Evolutionary conservation across 495 filamentous ascomycete species (phyloP).

Genomic region (Penicillium pancosmium): DNA sequence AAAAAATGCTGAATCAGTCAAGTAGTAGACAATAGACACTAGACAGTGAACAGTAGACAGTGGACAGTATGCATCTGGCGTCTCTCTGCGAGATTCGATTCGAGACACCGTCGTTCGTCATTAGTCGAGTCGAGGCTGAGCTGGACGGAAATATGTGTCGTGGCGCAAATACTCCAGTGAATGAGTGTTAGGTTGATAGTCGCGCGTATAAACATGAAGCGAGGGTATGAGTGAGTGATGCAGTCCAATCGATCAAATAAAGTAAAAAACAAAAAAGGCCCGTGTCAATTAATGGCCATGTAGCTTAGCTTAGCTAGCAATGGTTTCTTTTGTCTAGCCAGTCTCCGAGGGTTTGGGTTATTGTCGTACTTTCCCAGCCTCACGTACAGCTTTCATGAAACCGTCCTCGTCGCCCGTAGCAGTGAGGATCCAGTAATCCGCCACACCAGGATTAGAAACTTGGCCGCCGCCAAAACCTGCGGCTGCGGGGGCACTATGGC

Average conservation of each 20-base stretch:
- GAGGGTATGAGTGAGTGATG: not conserved
- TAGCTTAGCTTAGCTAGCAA: not conserved
- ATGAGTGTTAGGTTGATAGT: constrained; percentile 6
- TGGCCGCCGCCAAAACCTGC: constrained; percentile 47
- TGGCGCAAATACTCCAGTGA: constrained; percentile 3
- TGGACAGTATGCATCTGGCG: not conserved
- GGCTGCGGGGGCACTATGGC: constrained; percentile 44
- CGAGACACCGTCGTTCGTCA: constrained; percentile 6
- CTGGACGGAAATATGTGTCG: constrained; percentile 6
- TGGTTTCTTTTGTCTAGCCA: too few species aligned
- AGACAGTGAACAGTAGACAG: constrained; percentile 12
- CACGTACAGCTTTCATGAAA: constrained; percentile 69
- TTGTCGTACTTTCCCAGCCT: constrained; percentile 65
- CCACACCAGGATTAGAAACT: constrained; percentile 38
- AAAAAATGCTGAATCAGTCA: constrained; percentile 11
- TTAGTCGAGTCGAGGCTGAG: constrained; percentile 22
- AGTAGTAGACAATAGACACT: constrained; percentile 20
- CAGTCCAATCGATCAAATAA: not conserved
- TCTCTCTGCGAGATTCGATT: too few species aligned
- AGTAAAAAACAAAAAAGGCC: not conserved
- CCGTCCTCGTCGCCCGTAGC: constrained; percentile 61
- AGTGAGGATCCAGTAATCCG: constrained; percentile 48
- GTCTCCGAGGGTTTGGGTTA: not conserved
- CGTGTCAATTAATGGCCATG: constrained; percentile 2
- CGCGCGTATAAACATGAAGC: constrained; percentile 3